Evolutionary conservation across 1,139 yeast species (phyloP), one percentile per base, ranked within the genome.

Genomic region (Blastobotrys aristatus): DNA sequence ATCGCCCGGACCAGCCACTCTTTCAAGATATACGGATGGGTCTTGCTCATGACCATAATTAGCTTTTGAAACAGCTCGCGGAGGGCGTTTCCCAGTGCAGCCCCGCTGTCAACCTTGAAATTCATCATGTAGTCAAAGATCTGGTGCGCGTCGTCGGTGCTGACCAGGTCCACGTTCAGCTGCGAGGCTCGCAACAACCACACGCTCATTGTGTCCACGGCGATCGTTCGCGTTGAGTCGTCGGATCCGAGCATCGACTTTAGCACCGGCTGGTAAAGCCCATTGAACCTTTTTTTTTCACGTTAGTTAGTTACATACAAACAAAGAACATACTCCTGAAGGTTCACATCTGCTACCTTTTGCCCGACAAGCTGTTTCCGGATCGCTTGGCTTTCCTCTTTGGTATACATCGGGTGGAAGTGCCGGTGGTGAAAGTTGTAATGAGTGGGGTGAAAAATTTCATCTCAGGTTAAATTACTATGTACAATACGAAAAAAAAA

Each of bases 61-160:
- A 82, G 58, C 54, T 82, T 84, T 3, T 64, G 55, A 45, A 85
- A 73, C 34, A 87, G 61, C 35, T 80, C 84, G 48, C 72, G 74
- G 45, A 86, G 64, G 0, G 94, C 82, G 55, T 82, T 84, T 5
- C 82, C 79, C 31, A 85, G 66, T 0, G 94, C 81, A 1, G 86
- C 80, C 4, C 84, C 81, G 1, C 87, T 77, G 46, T 80, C 85
- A 46, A 79, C 80, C 80, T 89, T 80, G 57, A 79, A 80, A 54
- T 80, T 88, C 42, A 82, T 66, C 8, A 84, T 74, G 59, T 76
- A 82, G 31, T 70, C 70, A 58, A 82, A 81, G 2, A 80, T 54
- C 21, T 59, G 60, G 36, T 70, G 64, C 4, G 72, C 64, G 16
- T 60, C 66, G 2, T 64, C 61, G 10, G 55, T 52, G 0, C 57